Percentiles rank a stretch among this genome's conserved stretches.
These are phyloP conservation scores for Achaetomiella virescens DNA, from an alignment of 495 filamentous ascomycete species.

Conservation along the genomic window DNA sequence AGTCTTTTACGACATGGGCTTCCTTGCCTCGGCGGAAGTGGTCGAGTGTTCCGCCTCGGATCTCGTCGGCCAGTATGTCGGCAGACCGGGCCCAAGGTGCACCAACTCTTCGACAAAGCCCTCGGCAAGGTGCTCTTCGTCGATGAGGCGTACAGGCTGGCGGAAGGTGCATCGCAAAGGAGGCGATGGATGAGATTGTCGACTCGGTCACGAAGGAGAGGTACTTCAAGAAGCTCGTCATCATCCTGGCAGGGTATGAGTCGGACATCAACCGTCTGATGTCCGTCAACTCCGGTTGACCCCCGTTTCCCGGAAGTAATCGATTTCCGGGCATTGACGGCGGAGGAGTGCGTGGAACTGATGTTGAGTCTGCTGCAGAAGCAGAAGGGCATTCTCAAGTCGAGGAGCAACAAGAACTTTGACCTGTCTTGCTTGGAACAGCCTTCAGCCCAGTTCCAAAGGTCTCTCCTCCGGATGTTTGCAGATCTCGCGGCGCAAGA, in stretches of 20 bases:
- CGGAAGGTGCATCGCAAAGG: constrained; percentile 55
- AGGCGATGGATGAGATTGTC: constrained; percentile 69
- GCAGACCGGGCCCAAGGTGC: constrained; percentile 59
- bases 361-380: constrained; percentile 21
- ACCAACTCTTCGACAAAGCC: constrained; percentile 50
- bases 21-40: constrained; percentile 49
- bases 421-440: constrained; percentile 35
- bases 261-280: constrained; percentile 65
- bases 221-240: constrained; percentile 58
- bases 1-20: constrained; percentile 66
- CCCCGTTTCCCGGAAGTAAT: constrained; percentile 56
- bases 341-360: constrained; percentile 43
- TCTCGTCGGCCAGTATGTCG: constrained; percentile 55
- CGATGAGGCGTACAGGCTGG: constrained; percentile 63
- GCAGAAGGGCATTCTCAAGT: constrained; percentile 18
- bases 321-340: constrained; percentile 41
- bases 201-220: constrained; percentile 59
- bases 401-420: constrained; percentile 28
- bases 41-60: constrained; percentile 57
- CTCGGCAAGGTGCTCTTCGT: constrained; percentile 60
- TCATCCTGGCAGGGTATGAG: constrained; percentile 72
- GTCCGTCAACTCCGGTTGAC: constrained; percentile 52
- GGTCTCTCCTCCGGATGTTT: constrained; percentile 35
- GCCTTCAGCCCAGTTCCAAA: constrained; percentile 12
- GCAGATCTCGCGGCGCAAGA: constrained; percentile 35